phyloP scores from a whole-genome alignment of 768 basidiomycete species.

The Xanthoconium stramineum region DNA sequence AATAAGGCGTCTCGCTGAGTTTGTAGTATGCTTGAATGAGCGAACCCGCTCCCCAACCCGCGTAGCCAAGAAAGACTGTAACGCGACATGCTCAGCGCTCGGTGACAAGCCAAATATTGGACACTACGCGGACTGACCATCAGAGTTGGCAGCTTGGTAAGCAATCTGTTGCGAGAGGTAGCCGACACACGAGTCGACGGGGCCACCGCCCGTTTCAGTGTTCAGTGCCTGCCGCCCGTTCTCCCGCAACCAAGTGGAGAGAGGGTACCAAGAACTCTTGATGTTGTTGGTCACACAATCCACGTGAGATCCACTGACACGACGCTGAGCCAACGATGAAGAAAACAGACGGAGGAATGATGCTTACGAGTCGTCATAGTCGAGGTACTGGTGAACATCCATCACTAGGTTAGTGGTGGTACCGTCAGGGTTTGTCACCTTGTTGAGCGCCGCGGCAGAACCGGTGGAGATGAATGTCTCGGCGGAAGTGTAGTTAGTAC shows the following conservation, averaged over 20 bases:
- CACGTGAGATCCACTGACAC: constrained; percentile 35
- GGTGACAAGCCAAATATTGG: too few relatives aligned
- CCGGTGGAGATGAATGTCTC: constrained; percentile 48
- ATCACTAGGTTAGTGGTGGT: constrained; percentile 46
- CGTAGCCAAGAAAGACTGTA: constrained; percentile 50
- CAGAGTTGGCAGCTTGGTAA: constrained; percentile 46
- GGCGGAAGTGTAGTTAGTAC: constrained; percentile 56
- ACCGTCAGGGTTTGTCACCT: constrained; percentile 46
- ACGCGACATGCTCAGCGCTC: not conserved
- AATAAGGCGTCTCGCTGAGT: constrained; percentile 33
- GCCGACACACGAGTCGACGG: constrained; percentile 43
- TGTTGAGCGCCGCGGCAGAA: constrained; percentile 46
- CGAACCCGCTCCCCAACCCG: constrained; percentile 60
- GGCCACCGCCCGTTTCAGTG: constrained; percentile 60
- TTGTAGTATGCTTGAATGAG: constrained; percentile 37
- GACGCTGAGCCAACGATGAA: not conserved
- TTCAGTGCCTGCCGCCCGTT: constrained; percentile 54
- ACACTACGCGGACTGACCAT: constrained; percentile 33
- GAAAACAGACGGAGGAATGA: constrained; percentile 1
- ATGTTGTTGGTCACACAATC: constrained; percentile 58
- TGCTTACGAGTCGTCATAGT: constrained; percentile 47
- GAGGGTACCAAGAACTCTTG: constrained; percentile 41
- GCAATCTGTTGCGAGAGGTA: constrained; percentile 45
- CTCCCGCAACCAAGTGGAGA: constrained; percentile 47
- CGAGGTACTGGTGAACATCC: constrained; percentile 64